These are phyloP conservation scores for Hyphodiscus sp. DNA, from an alignment of 2,329 filamentous ascomycete species.

Conservation along the genomic window DNA sequence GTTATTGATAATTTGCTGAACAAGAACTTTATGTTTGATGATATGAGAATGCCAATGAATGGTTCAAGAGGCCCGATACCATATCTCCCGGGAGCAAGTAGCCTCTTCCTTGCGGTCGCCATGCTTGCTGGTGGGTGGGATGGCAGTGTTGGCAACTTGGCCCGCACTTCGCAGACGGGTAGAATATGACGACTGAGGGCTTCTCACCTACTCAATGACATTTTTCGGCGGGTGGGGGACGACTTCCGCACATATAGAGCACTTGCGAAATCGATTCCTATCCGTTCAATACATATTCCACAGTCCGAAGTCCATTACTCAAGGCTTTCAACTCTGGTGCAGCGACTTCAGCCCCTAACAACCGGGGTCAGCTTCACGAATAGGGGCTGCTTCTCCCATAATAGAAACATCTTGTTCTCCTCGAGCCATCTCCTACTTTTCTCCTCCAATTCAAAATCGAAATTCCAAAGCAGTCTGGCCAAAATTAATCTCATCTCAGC, in stretches of 20 bases:
- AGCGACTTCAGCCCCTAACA: not conserved
- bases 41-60: slow-evolving; percentile 48
- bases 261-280: not conserved
- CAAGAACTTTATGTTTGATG: slow-evolving; percentile 46
- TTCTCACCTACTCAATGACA: slow-evolving; percentile 28
- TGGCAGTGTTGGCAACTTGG: slow-evolving; percentile 38
- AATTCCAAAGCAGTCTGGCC: slow-evolving; percentile 10
- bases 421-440: not conserved
- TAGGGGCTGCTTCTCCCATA: not conserved
- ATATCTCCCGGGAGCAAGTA: slow-evolving; percentile 47
- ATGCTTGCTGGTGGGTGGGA: slow-evolving; percentile 55
- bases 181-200: slow-evolving; percentile 43
- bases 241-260: too few species aligned
- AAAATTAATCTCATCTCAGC: slow-evolving; percentile 14
- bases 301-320: not conserved
- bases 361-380: not conserved
- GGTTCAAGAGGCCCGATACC: slow-evolving; percentile 48
- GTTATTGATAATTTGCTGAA: slow-evolving; percentile 40
- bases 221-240: not conserved
- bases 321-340: too few species aligned
- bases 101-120: slow-evolving; percentile 44
- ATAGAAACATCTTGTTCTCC: not conserved
- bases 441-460: slow-evolving; percentile 4
- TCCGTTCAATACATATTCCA: not conserved
- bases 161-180: slow-evolving; percentile 41